These are phyloP conservation scores for Mortierella alpina DNA, from an alignment of 192 early-diverging fungal species.

Conservation along the genomic window DNA sequence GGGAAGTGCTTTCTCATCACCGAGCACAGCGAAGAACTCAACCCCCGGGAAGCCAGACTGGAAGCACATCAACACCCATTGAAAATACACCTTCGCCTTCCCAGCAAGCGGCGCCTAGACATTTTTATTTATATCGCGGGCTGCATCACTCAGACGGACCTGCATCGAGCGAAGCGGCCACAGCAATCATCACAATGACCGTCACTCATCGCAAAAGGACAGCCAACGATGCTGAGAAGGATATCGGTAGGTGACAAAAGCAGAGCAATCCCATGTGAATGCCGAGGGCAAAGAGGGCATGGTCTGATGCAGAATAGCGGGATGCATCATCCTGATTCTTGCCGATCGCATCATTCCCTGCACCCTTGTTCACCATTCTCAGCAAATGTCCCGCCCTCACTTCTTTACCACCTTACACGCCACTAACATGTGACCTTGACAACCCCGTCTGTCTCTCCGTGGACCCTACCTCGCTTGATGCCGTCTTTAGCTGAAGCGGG, in stretches of 20 bases:
- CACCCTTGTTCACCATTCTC: conserved; percentile 1
- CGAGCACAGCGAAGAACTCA: too few relatives aligned
- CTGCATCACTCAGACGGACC: too few relatives aligned
- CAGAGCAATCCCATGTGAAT: neutral
- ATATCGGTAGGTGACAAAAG: conserved; percentile 36
- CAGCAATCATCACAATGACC: conserved; percentile 30
- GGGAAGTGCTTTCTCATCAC: too few relatives aligned
- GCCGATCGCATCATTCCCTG: neutral
- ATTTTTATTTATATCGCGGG: too few relatives aligned
- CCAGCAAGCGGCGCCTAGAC: too few relatives aligned
- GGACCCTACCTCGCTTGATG: neutral
- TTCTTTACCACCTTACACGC: neutral
- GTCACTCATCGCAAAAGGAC: conserved; percentile 54
- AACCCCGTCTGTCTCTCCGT: neutral
- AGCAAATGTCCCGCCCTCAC: conserved; percentile 16
- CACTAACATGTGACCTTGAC: conserved; percentile 35
- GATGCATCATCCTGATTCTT: neutral
- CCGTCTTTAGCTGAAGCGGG: conserved; percentile 37
- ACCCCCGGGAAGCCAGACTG: too few relatives aligned
- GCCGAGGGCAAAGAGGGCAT: conserved; percentile 8
- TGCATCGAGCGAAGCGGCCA: too few relatives aligned
- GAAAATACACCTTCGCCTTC: too few relatives aligned
- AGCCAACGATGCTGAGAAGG: conserved; percentile 53
- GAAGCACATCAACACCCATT: too few relatives aligned
- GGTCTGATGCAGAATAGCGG: conserved; percentile 8